A percentile compares a stretch with the other conserved stretches of the same genome.
These are phyloP conservation scores for Lepidium sativum DNA, from an alignment of 345 rosid genomes.

Conservation along the genomic window DNA sequence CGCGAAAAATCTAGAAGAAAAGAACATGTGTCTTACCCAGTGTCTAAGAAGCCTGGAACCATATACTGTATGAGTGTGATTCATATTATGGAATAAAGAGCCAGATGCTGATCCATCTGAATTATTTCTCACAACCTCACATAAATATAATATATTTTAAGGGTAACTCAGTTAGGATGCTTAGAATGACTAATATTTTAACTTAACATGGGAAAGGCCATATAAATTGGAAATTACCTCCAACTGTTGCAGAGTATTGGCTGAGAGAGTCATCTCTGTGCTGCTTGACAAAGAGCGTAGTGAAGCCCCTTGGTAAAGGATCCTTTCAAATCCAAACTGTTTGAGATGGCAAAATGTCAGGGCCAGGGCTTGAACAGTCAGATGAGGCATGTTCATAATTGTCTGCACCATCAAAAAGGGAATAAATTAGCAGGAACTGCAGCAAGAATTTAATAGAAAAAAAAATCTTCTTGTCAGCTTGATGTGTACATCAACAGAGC, in stretches of 20 bases:
- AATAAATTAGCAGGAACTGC: neutral
- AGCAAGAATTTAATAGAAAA: neutral
- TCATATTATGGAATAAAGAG: conserved; percentile 66
- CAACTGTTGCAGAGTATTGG: conserved; percentile 82
- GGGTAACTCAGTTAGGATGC: neutral
- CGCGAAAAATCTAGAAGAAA: neutral
- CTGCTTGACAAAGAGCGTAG: conserved; percentile 63
- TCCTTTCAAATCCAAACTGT: conserved; percentile 88
- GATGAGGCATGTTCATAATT: conserved; percentile 71
- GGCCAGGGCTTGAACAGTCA: conserved; percentile 81
- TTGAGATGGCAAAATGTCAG: conserved; percentile 60
- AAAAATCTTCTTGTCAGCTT: neutral
- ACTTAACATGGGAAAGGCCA: neutral
- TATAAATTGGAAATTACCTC: conserved; percentile 43
- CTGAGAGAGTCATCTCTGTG: conserved; percentile 75
- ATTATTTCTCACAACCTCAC: conserved; percentile 69
- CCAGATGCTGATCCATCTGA: conserved; percentile 78
- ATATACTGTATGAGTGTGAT: conserved; percentile 63
- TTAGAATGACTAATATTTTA: neutral
- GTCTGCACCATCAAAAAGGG: conserved; percentile 35
- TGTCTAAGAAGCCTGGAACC: conserved; percentile 88
- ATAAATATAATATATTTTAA: conserved; percentile 5
- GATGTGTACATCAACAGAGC: neutral
- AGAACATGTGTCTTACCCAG: conserved; percentile 58
- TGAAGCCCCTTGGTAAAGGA: conserved; percentile 61